A percentile compares a stretch with the other conserved stretches of the same genome.
Evolutionary conservation across 1,139 yeast species (phyloP).

Genomic region (Meyerozyma guilliermondii): DNA sequence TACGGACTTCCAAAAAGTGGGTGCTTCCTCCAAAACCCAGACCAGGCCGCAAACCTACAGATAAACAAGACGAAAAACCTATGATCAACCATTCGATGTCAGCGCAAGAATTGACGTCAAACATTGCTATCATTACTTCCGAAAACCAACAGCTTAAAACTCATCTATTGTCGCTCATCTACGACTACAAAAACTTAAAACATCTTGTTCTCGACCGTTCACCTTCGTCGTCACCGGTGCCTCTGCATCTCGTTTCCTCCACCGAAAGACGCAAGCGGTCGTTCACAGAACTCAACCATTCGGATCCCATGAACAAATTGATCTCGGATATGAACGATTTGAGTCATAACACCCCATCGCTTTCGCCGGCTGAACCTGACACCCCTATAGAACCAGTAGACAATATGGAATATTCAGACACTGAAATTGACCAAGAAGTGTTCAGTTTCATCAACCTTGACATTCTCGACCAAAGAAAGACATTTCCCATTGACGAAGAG

Average conservation of each 20-base stretch:
- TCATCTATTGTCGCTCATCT: slow-evolving; percentile 32
- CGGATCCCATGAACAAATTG: slow-evolving; percentile 20
- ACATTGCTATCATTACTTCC: slow-evolving; percentile 25
- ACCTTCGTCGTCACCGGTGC: slow-evolving; percentile 8
- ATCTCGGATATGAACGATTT: slow-evolving; percentile 25
- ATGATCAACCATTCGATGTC: neutral
- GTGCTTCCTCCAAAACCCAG: slow-evolving; percentile 23
- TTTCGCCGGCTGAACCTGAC: slow-evolving; percentile 8
- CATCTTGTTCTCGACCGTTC: slow-evolving; percentile 24
- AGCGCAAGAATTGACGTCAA: slow-evolving; percentile 3
- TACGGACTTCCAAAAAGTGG: slow-evolving; percentile 19
- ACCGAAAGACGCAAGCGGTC: slow-evolving; percentile 11
- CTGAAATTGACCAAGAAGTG: slow-evolving; percentile 14
- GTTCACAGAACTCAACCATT: slow-evolving; percentile 9
- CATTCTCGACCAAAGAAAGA: slow-evolving; percentile 10
- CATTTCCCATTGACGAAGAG: slow-evolving; percentile 2
- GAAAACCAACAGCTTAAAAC: slow-evolving; percentile 36
- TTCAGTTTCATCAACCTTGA: slow-evolving; percentile 16
- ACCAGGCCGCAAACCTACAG: slow-evolving; percentile 17
- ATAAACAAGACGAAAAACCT: neutral
- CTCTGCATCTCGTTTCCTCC: slow-evolving; percentile 7
- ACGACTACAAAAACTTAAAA: slow-evolving; percentile 38
- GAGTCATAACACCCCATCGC: slow-evolving; percentile 14
- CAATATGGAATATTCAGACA: slow-evolving; percentile 14
- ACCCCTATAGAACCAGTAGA: slow-evolving; percentile 14